A percentile compares a stretch with the other conserved stretches of the same genome.
Evolutionary conservation across 2,329 filamentous ascomycete species (phyloP).

Genomic region (Penicillium italicum): DNA sequence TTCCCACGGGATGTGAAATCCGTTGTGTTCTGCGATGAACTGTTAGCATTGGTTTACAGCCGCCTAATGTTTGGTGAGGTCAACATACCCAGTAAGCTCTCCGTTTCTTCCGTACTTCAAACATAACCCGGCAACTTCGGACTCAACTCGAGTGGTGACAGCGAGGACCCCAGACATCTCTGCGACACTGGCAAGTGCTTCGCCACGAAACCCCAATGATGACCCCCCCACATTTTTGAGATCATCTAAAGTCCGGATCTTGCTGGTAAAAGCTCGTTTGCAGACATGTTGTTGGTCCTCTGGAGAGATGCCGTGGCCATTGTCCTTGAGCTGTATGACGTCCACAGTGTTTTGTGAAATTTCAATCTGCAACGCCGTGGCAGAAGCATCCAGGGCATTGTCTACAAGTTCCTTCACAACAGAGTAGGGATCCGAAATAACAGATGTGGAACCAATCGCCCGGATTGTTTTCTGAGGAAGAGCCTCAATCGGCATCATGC

Average conservation of each 20-base stretch:
- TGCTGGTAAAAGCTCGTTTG: constrained; percentile 60
- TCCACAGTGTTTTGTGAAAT: constrained; percentile 58
- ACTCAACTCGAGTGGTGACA: constrained; percentile 56
- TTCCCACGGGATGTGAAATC: constrained; percentile 57
- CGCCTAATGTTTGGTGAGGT: background rate
- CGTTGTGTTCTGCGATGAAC: constrained; percentile 30
- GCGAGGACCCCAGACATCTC: constrained; percentile 54
- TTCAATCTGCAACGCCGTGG: constrained; percentile 57
- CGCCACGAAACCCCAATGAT: constrained; percentile 62
- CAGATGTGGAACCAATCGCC: constrained; percentile 56
- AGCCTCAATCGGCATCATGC: constrained; percentile 46
- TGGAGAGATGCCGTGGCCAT: constrained; percentile 58
- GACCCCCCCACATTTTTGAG: constrained; percentile 53
- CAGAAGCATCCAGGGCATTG: constrained; percentile 63
- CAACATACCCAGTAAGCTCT: constrained; percentile 43
- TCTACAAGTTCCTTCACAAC: constrained; percentile 64
- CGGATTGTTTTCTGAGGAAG: constrained; percentile 44
- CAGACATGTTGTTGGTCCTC: constrained; percentile 56
- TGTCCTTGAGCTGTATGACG: constrained; percentile 61
- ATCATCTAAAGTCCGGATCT: constrained; percentile 57
- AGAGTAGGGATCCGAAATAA: constrained; percentile 54
- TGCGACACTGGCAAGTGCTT: constrained; percentile 60
- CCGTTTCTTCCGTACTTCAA: constrained; percentile 53
- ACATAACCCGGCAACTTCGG: constrained; percentile 52
- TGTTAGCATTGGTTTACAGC: background rate